Evolutionary conservation across 2,329 filamentous ascomycete species (phyloP), one percentile per base, ranked within the genome.

Genomic region (Pseudogymnoascus sp.): DNA sequence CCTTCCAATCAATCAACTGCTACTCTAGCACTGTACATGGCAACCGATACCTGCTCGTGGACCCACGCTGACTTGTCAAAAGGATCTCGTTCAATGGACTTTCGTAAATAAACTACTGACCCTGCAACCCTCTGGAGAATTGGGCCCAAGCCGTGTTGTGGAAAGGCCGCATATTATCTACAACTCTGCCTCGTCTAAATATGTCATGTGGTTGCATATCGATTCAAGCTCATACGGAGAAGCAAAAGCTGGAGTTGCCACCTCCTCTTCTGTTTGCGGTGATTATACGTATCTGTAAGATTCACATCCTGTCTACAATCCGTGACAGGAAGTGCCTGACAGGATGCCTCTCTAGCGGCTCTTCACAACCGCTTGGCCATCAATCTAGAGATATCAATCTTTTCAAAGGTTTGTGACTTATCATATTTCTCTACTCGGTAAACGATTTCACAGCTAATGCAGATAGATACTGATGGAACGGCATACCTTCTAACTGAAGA

Each of bases 141-240:
- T 88, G 0, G 86, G 85, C 0, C 84, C 84, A 0, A 79, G 79
- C 65, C 81, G 86, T 2, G 79, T 89, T 10, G 82, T 89, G 1
- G 87, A 89, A 73, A 76, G 87, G 18, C 87, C 87, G 2, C 89
- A 89, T 73, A 81, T 89, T 3, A 81, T 89, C 4, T 88, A 84
- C 75, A 89, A 89, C 67, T 82, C 84, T 12, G 75, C 76, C n/a
- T 89, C 86, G 0, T 69, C 73, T 5, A 84, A 85, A 66, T 90
- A 86, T 72, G 86, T 89, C n/a, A 75, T 89, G 72, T 89, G 84
- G 77, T 79, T 89, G 77, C 87, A 89, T 70, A 87, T 89, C 59
- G 87, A 90, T 69, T 80, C 76, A 63, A 77, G 76, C 31, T 79
- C 79, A 69, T 89, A 89, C 67, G 79, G 78, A 1, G 86, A 88